These are phyloP conservation scores for Tanacetum coccineum DNA, from an alignment of 129 eudicot genomes.

Conservation along the genomic window DNA sequence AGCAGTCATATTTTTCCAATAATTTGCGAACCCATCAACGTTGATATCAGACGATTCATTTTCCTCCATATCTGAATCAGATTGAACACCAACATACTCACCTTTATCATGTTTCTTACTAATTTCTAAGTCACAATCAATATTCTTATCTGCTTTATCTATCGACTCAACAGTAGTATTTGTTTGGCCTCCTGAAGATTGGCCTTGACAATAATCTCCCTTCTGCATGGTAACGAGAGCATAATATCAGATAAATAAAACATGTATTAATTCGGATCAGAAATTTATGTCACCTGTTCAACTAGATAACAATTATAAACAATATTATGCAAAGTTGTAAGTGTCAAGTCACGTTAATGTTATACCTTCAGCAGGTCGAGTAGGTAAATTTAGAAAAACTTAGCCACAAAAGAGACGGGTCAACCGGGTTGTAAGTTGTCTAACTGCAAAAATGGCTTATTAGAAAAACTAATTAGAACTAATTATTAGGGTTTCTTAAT, in stretches of 20 bases:
- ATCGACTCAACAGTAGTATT: conserved; percentile 3
- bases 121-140: background rate
- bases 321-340: too few relatives aligned
- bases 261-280: background rate
- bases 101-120: background rate
- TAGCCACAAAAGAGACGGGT: background rate
- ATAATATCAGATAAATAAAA: conserved; percentile 18
- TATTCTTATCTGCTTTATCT: background rate
- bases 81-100: background rate
- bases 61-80: too few relatives aligned
- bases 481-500: background rate
- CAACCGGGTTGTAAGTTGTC: background rate
- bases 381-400: background rate
- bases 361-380: too few relatives aligned
- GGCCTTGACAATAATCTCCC: conserved; percentile 36
- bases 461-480: background rate
- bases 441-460: background rate
- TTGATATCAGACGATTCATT: too few relatives aligned
- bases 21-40: too few relatives aligned
- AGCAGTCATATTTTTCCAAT: too few relatives aligned
- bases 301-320: too few relatives aligned
- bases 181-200: conserved; percentile 6
- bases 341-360: too few relatives aligned
- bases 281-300: background rate
- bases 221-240: conserved; percentile 37